Evolutionary conservation across 192 early-diverging fungal genomes (phyloP), one percentile per base, ranked within the genome.

Genomic region (Lunasporangiospora selenospora): DNA sequence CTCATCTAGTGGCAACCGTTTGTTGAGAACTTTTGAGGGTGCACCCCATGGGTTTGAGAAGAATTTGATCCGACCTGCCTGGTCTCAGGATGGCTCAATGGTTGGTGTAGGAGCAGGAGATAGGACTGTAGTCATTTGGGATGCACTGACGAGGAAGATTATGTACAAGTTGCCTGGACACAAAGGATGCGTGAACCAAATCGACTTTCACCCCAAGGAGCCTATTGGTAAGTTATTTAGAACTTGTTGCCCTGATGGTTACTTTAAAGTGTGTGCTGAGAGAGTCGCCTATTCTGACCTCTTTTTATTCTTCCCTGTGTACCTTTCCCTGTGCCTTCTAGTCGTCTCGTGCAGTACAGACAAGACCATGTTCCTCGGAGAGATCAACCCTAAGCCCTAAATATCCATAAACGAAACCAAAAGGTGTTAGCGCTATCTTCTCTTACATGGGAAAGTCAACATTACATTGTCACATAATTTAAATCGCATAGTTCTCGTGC

Each of bases 1-100:
- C 54, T 73, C 69, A 18, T 83, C 88, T 0, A 69, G 88, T 11
- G 80, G 66, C 3, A 88, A 89, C 53, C 85, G 97, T n/a, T 78
- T 92, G 47, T 76, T 90, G 54, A 90, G 89, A 48, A 84, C 86
- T 16, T 89, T 93, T 73, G 85, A 95, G 61, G 90, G 95, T 6
- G 96, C 96, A 4, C 94, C 95, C 24, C 95, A 98, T 58, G 95
- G 95, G 16, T 95, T 92, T 64, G 97, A 99, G 56, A 94, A 93
- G 82, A 95, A 95, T 52, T 80, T 99, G 36, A 85, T 98, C 31
- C 82, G 88, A 21, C 95, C 96, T 1, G 88, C 92, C 19, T 98
- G 96, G 91, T 91, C 92, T 16, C 80, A 85, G 3, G 92, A 97
- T 62, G 93, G 92, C 15, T 80, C 82, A 43, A 91, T 90, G 80